Percentiles rank a stretch among this genome's conserved stretches.
phyloP scores from a whole-genome alignment of 192 early-diverging fungal species.

The Thamnidium elegans region DNA sequence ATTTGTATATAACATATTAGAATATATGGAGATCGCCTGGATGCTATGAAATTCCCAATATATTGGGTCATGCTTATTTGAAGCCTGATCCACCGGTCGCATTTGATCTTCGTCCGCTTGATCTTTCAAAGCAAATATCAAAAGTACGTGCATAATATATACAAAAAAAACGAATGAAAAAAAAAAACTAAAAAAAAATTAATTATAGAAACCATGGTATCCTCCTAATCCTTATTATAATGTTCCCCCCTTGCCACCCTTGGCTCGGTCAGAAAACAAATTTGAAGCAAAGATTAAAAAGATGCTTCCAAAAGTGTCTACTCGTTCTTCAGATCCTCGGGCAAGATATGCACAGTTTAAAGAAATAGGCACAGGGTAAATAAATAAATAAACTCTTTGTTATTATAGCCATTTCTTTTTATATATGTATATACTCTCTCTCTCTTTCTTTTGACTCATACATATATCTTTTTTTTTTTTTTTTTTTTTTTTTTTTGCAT shows the following conservation, averaged over 20 bases:
- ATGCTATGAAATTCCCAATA: slow-evolving; percentile 32
- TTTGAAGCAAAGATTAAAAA: slow-evolving; percentile 35
- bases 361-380: slow-evolving; percentile 33
- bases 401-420: background rate
- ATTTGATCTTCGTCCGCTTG: slow-evolving; percentile 27
- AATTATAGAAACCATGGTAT: slow-evolving; percentile 36
- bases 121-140: slow-evolving; percentile 29
- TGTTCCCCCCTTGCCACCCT: slow-evolving; percentile 31
- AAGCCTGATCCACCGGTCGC: slow-evolving; percentile 32
- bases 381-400: background rate
- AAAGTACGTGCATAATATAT: slow-evolving; percentile 21
- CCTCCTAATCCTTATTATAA: slow-evolving; percentile 33
- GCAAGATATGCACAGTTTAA: slow-evolving; percentile 32
- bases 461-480: background rate
- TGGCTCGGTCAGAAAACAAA: slow-evolving; percentile 36
- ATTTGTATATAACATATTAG: background rate
- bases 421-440: background rate
- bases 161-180: background rate
- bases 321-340: slow-evolving; percentile 21
- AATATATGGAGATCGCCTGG: slow-evolving; percentile 35
- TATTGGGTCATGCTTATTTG: slow-evolving; percentile 35
- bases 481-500: background rate
- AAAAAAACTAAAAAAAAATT: slow-evolving; percentile 5
- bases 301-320: slow-evolving; percentile 26
- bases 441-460: too few relatives aligned